A percentile compares a stretch with the other conserved stretches of the same genome.
phyloP scores from a whole-genome alignment of 768 basidiomycete species.

The Obba rivulosa region DNA sequence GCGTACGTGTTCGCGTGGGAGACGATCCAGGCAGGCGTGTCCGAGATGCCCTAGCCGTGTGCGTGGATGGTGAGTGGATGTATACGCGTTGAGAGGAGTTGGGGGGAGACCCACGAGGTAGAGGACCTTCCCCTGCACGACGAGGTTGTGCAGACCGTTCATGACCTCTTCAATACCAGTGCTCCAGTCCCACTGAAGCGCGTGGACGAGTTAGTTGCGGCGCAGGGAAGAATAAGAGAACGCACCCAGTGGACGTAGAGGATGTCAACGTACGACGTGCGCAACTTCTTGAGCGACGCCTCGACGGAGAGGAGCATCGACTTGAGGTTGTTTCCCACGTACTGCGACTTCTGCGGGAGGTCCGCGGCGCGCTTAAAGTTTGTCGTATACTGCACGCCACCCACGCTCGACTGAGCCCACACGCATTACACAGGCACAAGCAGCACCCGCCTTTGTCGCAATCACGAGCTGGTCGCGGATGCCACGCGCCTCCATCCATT shows the following conservation, averaged over 20 bases:
- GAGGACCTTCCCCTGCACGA: conserved; percentile 41
- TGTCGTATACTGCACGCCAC: conserved; percentile 1
- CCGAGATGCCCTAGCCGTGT: conserved; percentile 17
- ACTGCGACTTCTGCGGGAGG: conserved; percentile 18
- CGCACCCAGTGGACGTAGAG: conserved; percentile 36
- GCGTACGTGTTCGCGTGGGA: conserved; percentile 35
- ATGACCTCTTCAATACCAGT: conserved; percentile 51
- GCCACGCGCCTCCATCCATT: conserved; percentile 30
- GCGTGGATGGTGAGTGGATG: neutral
- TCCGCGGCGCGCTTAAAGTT: conserved; percentile 5
- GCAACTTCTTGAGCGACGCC: conserved; percentile 35
- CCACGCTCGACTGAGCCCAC: neutral
- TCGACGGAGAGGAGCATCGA: conserved; percentile 30
- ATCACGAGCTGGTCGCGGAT: conserved; percentile 32
- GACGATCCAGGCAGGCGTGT: conserved; percentile 31
- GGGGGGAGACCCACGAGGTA: conserved; percentile 13
- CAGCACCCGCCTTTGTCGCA: conserved; percentile 13
- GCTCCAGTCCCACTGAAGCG: conserved; percentile 39
- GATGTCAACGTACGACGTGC: conserved; percentile 40
- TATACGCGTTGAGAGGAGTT: neutral
- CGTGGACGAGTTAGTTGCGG: neutral
- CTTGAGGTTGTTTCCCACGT: conserved; percentile 35
- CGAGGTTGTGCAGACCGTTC: conserved; percentile 43
- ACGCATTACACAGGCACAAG: neutral
- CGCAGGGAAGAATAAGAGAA: neutral